Conservation (phyloP, 1,284 basidiomycete species). For the Trichosporon coremiiforme region DNA sequence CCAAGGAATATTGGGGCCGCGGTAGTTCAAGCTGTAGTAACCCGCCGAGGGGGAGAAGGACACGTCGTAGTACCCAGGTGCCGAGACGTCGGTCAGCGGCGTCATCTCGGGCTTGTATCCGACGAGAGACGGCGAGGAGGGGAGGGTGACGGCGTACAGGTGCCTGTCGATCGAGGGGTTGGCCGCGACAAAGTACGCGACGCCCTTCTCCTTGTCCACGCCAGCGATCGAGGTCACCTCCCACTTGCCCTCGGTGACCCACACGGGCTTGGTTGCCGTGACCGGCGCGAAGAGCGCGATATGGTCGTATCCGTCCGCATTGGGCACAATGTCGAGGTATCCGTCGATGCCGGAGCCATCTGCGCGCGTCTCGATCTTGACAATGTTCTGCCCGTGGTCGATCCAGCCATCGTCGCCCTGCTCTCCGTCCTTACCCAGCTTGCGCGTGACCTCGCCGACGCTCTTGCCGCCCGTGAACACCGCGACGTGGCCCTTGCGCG, state of each 20-base stretch:
- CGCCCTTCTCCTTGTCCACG: conserved; percentile 67
- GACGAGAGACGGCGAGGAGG: conserved; percentile 46
- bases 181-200: conserved; percentile 86
- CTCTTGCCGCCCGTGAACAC: conserved; percentile 63
- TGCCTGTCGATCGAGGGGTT: conserved; percentile 81
- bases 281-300: conserved; percentile 83
- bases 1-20: conserved; percentile 83
- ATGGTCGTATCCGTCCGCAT: conserved; percentile 76
- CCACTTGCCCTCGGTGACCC: conserved; percentile 85
- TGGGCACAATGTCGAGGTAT: conserved; percentile 85
- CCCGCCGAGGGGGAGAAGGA: conserved; percentile 79
- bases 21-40: conserved; percentile 79
- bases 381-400: conserved; percentile 61
- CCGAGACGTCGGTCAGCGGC: conserved; percentile 68
- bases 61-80: conserved; percentile 67
- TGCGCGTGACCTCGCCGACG: conserved; percentile 68
- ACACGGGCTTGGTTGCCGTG: conserved; percentile 67
- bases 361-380: conserved; percentile 39
- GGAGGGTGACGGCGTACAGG: conserved; percentile 73
- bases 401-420: conserved; percentile 93
- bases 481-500: conserved; percentile 74
- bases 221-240: conserved; percentile 80
- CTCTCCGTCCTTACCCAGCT: conserved; percentile 75
- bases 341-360: conserved; percentile 58
- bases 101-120: conserved; percentile 48